Evolutionary conservation across 1,284 basidiomycete genomes (phyloP).

Genomic region (Cryptococcus jaspeensis): DNA sequence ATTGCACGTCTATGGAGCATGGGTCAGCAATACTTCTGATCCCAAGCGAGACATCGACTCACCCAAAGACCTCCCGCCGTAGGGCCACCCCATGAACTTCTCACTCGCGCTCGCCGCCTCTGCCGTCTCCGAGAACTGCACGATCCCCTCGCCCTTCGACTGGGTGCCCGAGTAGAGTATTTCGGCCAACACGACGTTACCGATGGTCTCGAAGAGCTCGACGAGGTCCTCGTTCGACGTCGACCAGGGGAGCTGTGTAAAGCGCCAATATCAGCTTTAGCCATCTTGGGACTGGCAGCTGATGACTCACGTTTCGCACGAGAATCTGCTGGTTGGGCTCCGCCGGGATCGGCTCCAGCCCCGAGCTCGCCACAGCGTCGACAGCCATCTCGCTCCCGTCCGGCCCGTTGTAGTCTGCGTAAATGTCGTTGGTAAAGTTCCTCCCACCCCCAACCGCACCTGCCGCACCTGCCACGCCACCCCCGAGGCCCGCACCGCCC

Average conservation of each 20-base stretch:
- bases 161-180: conserved; percentile 87
- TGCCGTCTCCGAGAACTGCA: conserved; percentile 82
- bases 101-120: conserved; percentile 94
- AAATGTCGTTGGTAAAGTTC: conserved; percentile 47
- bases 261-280: conserved; percentile 6
- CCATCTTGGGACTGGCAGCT: background rate
- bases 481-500: conserved; percentile 15
- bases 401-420: conserved; percentile 54
- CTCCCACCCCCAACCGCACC: conserved; percentile 44
- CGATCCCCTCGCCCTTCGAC: conserved; percentile 90
- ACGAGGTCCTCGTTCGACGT: conserved; percentile 99
- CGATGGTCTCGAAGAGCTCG: conserved; percentile 96
- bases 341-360: conserved; percentile 52
- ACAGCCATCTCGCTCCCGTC: conserved; percentile 37
- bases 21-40: background rate
- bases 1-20: conserved; percentile 68
- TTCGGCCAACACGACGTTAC: conserved; percentile 89
- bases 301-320: conserved; percentile 82
- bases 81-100: conserved; percentile 88
- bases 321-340: conserved; percentile 95
- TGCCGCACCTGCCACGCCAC: conserved; percentile 43
- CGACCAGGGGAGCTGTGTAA: conserved; percentile 84
- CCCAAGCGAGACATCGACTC: conserved; percentile 29
- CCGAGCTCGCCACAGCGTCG: conserved; percentile 26
- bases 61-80: conserved; percentile 84